Evolutionary conservation across 331 rosid species (phyloP).

Genomic region (Malus hybrid): DNA sequence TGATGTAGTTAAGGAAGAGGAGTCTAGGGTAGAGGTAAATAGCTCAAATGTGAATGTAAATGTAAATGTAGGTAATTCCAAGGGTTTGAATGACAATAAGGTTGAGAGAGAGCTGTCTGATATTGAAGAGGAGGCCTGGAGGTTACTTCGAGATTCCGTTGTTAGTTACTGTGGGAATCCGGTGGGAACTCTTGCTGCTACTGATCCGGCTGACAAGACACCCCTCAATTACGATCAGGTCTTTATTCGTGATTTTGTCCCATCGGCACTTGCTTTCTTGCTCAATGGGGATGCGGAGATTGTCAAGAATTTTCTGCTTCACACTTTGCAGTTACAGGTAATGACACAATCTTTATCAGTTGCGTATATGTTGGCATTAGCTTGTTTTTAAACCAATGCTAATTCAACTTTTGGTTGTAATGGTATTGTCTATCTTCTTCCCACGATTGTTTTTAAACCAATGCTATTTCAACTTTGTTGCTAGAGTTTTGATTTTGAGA

Average conservation of each 20-base stretch:
- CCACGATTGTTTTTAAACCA: not conserved
- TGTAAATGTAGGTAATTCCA: constrained; percentile 29
- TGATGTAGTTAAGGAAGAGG: constrained; percentile 37
- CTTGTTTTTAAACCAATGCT: too few species aligned
- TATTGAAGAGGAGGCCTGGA: constrained; percentile 77
- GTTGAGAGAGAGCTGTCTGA: constrained; percentile 44
- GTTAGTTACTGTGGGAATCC: constrained; percentile 74
- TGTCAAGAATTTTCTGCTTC: constrained; percentile 81
- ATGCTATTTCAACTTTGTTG: not conserved
- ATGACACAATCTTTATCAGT: not conserved
- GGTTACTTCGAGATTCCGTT: constrained; percentile 53
- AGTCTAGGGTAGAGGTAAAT: constrained; percentile 18
- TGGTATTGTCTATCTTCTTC: not conserved
- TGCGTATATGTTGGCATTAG: not conserved
- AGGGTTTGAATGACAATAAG: constrained; percentile 41
- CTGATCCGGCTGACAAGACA: constrained; percentile 56
- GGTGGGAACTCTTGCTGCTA: constrained; percentile 85
- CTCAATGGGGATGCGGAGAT: constrained; percentile 81
- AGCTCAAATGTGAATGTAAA: constrained; percentile 17
- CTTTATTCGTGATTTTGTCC: constrained; percentile 81
- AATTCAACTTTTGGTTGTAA: not conserved
- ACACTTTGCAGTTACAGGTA: constrained; percentile 88
- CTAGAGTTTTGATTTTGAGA: not conserved
- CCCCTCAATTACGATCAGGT: constrained; percentile 89
- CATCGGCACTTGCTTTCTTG: constrained; percentile 83